Conservation (phyloP, 2,329 filamentous ascomycete genomes). For the Emmonsiellopsis sp. region DNA sequence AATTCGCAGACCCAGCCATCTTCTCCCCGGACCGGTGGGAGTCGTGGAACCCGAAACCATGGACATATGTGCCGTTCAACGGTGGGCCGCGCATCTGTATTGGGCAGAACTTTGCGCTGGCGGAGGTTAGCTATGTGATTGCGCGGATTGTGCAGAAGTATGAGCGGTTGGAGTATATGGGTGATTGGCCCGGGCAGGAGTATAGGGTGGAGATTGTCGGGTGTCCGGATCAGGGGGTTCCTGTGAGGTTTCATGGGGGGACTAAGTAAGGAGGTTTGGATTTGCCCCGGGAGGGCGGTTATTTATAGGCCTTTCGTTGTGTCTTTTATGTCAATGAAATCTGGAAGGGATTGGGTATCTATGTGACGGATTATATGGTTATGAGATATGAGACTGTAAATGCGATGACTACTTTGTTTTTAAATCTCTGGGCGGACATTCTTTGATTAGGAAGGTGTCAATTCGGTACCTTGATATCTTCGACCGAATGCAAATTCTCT, state of each 20-base stretch:
- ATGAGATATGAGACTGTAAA: too few species aligned
- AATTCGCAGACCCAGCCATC: constrained; percentile 36
- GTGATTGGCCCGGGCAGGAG: constrained; percentile 3
- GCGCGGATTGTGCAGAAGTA: constrained; percentile 65
- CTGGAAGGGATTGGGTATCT: too few species aligned
- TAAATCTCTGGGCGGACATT: too few species aligned
- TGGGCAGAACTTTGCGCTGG: constrained; percentile 72
- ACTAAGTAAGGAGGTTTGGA: background rate
- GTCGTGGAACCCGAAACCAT: constrained; percentile 52
- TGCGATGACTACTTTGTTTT: too few species aligned
- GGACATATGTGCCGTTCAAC: constrained; percentile 67
- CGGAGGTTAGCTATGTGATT: constrained; percentile 58
- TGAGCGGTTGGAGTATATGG: constrained; percentile 44
- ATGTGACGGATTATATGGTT: too few species aligned
- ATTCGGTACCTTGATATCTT: too few species aligned
- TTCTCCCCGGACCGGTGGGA: constrained; percentile 62
- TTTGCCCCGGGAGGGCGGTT: too few species aligned
- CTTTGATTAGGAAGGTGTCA: too few species aligned
- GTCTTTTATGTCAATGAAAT: too few species aligned
- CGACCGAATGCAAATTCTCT: too few species aligned
- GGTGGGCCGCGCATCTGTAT: constrained; percentile 65
- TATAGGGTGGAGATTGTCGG: constrained; percentile 7
- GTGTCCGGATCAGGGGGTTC: constrained; percentile 3
- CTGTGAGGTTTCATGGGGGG: background rate
- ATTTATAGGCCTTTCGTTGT: too few species aligned